Evolutionary conservation across 129 eudicot species (phyloP).

Genomic region (Erigeron canadensis): DNA sequence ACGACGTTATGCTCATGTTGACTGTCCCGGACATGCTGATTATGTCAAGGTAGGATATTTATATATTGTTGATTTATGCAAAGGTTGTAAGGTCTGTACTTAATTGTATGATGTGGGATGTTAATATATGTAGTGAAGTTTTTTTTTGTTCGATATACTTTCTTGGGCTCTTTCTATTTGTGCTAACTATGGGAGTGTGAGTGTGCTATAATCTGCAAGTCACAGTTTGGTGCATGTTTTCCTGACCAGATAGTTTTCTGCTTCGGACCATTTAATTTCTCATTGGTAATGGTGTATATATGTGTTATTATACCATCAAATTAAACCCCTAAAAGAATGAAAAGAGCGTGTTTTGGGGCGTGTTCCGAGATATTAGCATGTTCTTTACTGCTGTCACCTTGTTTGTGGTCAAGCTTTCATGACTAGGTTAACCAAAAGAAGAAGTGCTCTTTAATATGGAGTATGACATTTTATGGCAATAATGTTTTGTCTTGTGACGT

Average conservation of each 20-base stretch:
- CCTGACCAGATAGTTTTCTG: too few species aligned
- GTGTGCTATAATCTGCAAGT: neutral
- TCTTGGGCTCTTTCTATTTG: neutral
- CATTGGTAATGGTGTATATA: neutral
- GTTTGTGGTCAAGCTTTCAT: neutral
- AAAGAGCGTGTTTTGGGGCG: neutral
- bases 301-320: neutral
- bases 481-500: neutral
- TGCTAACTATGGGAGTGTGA: too few species aligned
- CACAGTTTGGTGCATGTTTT: neutral
- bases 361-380: neutral
- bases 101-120: neutral
- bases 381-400: too few species aligned
- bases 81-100: neutral
- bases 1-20: slow-evolving; percentile 96
- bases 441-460: neutral
- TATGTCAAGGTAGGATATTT: slow-evolving; percentile 62
- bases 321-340: too few species aligned
- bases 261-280: too few species aligned
- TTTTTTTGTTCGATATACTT: neutral
- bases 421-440: too few species aligned
- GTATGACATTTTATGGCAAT: neutral
- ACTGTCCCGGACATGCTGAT: slow-evolving; percentile 97
- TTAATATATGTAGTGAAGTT: neutral
- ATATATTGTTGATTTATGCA: neutral